Evolutionary conservation across 495 filamentous ascomycete species (phyloP), one percentile per base, ranked within the genome.

Genomic region (Bryoglossum gracile): DNA sequence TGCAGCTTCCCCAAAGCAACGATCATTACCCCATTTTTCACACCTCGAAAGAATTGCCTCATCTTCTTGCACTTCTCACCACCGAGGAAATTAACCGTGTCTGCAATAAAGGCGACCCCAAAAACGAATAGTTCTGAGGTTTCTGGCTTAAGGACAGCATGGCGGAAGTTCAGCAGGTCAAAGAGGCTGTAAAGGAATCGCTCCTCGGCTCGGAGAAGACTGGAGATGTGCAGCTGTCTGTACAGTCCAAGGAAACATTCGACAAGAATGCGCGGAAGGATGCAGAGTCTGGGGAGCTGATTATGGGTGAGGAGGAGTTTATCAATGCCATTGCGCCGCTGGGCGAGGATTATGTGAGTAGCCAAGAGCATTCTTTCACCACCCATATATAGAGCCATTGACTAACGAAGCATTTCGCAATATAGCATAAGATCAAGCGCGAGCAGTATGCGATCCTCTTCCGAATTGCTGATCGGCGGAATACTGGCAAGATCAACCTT

Each of bases 361-460:
- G 41, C 30, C n/a, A 16, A 50, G 47, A 30, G 43, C 17, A 33
- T 18, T 44, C 43, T 36, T 43, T 41, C 45, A 38, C 21, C 33
- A 21, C 8, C 37, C 19, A 44, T 57, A 30, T 64, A 9, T 21
- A 21, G 40, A 46, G 36, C 42, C 30, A 51, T 54, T 53, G 47
- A 51, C 55, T 53, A 41, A 47, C 13, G 50, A 53, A 8, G 44
- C 56, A 67, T 54, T 66, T 51, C 4, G 11, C 24, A 28, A 26
- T 49, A 52, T 55, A 96, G 89, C 91, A 96, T 72, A 98, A 98
- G 68, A 96, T 97, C 71, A 84, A 87, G 66, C 83, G 92, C 49
- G 83, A 89, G 58, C 90, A 96, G 63, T 98, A 95, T 66, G 82
- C 80, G 8, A 86, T 98, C 58, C 83, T 98, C 8, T 98, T 97